Evolutionary conservation across 106 monocot genomes (phyloP).

Genomic region (Acorus calamus): DNA sequence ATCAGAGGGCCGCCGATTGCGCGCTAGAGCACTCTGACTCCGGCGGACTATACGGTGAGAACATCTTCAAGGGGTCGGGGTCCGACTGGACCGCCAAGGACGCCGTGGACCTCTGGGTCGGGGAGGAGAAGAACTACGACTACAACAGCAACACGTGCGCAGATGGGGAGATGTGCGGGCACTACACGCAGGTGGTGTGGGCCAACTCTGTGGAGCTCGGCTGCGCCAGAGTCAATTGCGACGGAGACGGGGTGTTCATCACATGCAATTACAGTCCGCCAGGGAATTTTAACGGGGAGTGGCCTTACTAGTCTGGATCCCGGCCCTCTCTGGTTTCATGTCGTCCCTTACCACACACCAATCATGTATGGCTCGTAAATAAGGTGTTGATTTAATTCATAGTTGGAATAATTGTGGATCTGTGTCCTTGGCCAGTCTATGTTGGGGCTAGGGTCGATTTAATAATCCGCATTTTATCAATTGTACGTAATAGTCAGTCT

Average conservation of each 20-base stretch:
- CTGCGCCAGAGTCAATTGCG: slow-evolving; percentile 6
- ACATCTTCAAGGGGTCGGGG: slow-evolving; percentile 10
- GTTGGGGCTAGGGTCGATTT: too few species aligned
- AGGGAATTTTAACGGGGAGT: slow-evolving; percentile 5
- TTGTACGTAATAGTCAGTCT: too few species aligned
- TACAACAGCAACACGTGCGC: slow-evolving; percentile 2
- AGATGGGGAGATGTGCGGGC: slow-evolving; percentile 8
- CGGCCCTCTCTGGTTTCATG: neutral
- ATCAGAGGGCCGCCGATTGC: neutral
- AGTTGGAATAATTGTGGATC: too few species aligned
- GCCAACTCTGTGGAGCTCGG: neutral
- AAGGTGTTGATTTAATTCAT: too few species aligned
- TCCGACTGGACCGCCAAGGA: neutral
- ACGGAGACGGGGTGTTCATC: slow-evolving; percentile 4
- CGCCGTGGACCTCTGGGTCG: slow-evolving; percentile 8
- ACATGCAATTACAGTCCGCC: slow-evolving; percentile 8
- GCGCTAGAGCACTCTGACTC: neutral
- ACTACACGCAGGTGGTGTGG: slow-evolving; percentile 19
- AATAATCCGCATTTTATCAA: too few species aligned
- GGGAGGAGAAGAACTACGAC: slow-evolving; percentile 5
- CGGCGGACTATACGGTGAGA: slow-evolving; percentile 10
- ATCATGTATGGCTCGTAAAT: too few species aligned
- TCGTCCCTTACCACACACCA: neutral
- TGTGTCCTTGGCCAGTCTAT: too few species aligned
- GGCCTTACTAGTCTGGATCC: slow-evolving; percentile 1